A percentile compares a stretch with the other conserved stretches of the same genome.
phyloP scores from a whole-genome alignment of 257 asterid genomes.

The Solanum ossicruentum region DNA sequence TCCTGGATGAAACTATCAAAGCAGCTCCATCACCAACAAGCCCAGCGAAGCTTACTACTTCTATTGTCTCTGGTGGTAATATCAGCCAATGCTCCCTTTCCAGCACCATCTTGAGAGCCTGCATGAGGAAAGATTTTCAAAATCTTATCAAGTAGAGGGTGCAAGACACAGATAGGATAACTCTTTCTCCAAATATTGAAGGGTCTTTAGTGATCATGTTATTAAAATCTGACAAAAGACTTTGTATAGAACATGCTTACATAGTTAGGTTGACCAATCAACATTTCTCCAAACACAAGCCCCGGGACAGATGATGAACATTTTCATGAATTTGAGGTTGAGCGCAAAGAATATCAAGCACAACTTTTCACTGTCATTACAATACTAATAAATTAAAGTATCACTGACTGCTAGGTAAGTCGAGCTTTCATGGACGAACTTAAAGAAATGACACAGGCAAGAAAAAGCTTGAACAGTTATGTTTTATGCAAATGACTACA shows the following conservation, averaged over 20 bases:
- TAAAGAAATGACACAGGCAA: not conserved
- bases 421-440: not conserved
- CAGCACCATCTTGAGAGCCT: slow-evolving; percentile 98
- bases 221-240: not conserved
- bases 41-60: slow-evolving; percentile 87
- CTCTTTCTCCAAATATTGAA: not conserved
- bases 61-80: slow-evolving; percentile 78
- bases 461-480: not conserved
- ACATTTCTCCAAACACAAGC: not conserved
- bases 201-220: not conserved
- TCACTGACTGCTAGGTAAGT: not conserved
- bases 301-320: not conserved
- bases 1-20: slow-evolving; percentile 57
- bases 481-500: not conserved
- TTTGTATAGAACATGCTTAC: not conserved
- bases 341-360: not conserved
- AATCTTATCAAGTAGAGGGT: not conserved
- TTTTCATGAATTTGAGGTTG: not conserved
- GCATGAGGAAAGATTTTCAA: slow-evolving; percentile 21
- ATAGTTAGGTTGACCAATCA: not conserved
- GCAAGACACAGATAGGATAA: not conserved
- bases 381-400: not conserved
- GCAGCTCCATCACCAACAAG: slow-evolving; percentile 99
- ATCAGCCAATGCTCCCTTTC: slow-evolving; percentile 95
- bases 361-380: not conserved